These are phyloP conservation scores for Fusarium paranaense DNA, from an alignment of 2,329 filamentous ascomycete species.

Conservation along the genomic window DNA sequence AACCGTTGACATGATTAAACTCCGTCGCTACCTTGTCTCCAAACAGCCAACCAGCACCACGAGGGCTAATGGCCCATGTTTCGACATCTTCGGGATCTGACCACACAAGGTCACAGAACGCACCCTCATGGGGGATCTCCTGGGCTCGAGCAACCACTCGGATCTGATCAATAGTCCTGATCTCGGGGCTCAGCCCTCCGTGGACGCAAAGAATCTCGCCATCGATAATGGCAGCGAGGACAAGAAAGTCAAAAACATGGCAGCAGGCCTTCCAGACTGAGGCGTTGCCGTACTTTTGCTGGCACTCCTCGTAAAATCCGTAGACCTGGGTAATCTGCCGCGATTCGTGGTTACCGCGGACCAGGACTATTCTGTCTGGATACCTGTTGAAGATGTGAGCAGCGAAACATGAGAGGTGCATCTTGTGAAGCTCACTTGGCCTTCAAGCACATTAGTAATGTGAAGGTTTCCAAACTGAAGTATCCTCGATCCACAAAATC, in stretches of 20 bases:
- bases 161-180: constrained; percentile 98
- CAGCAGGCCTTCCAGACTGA: constrained; percentile 99
- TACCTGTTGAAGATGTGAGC: constrained; percentile 70
- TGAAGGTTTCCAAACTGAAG: constrained; percentile 98
- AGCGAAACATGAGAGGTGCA: neutral
- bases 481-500: constrained; percentile 98
- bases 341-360: constrained; percentile 97
- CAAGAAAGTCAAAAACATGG: constrained; percentile 98
- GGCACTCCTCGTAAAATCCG: constrained; percentile 98
- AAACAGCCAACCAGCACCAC: constrained; percentile 98
- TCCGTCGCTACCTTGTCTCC: constrained; percentile 97
- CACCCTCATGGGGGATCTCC: constrained; percentile 97
- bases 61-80: constrained; percentile 93
- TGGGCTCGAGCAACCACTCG: constrained; percentile 97
- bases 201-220: constrained; percentile 99
- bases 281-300: constrained; percentile 97
- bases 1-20: constrained; percentile 95
- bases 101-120: constrained; percentile 98
- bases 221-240: constrained; percentile 96
- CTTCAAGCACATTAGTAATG: constrained; percentile 95
- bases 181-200: constrained; percentile 88
- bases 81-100: constrained; percentile 97
- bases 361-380: constrained; percentile 92
- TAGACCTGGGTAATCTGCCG: constrained; percentile 98
- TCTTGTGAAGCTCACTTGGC: constrained; percentile 61